A percentile compares a stretch with the other conserved stretches of the same genome.
Conservation (phyloP, 2,329 filamentous ascomycete genomes). For the Chaetomium sp. region DNA sequence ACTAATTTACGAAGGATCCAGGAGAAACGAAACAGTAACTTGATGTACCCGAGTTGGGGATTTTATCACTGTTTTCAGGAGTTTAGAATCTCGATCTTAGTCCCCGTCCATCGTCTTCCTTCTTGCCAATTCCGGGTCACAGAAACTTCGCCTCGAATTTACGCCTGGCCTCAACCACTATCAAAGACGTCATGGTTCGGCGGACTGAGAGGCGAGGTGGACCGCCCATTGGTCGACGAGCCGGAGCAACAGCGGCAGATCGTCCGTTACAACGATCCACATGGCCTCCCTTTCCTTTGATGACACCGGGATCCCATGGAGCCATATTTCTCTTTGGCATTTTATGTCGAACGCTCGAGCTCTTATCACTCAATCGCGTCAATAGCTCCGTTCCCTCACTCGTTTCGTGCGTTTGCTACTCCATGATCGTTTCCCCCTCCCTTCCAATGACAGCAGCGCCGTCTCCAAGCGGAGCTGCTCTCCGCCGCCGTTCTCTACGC, state of each 20-base stretch:
- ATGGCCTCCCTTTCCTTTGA: slow-evolving; percentile 11
- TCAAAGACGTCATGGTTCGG: slow-evolving; percentile 30
- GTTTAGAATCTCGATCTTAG: not conserved
- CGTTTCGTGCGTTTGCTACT: not conserved
- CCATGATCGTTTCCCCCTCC: not conserved
- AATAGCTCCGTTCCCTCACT: not conserved
- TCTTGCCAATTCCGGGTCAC: not conserved
- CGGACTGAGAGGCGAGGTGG: not conserved
- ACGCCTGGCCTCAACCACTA: slow-evolving; percentile 4
- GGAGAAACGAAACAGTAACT: not conserved
- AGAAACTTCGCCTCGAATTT: not conserved
- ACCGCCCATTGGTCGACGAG: slow-evolving; percentile 17
- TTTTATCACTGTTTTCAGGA: not conserved
- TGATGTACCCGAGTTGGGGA: not conserved
- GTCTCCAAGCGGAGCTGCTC: not conserved
- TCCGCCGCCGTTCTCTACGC: too few species aligned
- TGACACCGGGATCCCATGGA: not conserved
- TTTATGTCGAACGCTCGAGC: not conserved
- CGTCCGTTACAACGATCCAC: slow-evolving; percentile 25
- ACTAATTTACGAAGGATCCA: not conserved
- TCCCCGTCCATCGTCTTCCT: too few species aligned
- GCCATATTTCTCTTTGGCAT: not conserved
- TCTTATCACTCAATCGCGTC: not conserved
- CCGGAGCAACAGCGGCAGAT: slow-evolving; percentile 25
- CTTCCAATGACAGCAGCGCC: not conserved